Conservation (phyloP, 2,329 filamentous ascomycete species). For the Arthroderma sp. region DNA sequence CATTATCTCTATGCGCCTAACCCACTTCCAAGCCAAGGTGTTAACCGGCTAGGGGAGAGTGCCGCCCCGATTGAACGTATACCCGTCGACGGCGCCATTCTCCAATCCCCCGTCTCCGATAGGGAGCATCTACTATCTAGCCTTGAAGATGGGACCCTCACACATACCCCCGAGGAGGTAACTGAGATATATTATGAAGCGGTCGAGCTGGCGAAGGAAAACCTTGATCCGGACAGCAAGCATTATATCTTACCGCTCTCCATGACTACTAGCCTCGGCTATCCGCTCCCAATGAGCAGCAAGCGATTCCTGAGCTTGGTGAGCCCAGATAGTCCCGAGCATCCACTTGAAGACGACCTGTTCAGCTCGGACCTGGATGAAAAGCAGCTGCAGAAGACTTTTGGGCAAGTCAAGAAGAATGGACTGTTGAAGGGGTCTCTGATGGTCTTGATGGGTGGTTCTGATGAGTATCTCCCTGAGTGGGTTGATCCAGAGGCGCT, state of each 20-base stretch:
- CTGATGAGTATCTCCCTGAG: slow-evolving; percentile 32
- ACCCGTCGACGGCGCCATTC: slow-evolving; percentile 56
- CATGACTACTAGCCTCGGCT: slow-evolving; percentile 20
- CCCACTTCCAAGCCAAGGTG: slow-evolving; percentile 16
- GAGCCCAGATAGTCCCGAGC: slow-evolving; percentile 37
- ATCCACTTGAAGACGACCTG: slow-evolving; percentile 65
- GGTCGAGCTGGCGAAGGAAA: slow-evolving; percentile 20
- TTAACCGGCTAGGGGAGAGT: background rate
- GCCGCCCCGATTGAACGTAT: slow-evolving; percentile 28
- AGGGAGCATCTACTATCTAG: slow-evolving; percentile 43
- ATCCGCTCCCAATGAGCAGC: slow-evolving; percentile 39
- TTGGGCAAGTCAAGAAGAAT: slow-evolving; percentile 38
- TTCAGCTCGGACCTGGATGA: slow-evolving; percentile 68
- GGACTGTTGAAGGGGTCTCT: slow-evolving; percentile 27
- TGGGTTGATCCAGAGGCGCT: slow-evolving; percentile 34
- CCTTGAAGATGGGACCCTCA: slow-evolving; percentile 12
- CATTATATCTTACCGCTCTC: slow-evolving; percentile 23
- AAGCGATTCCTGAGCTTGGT: slow-evolving; percentile 46
- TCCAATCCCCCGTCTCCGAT: slow-evolving; percentile 72
- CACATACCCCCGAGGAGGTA: slow-evolving; percentile 7
- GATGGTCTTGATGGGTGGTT: slow-evolving; percentile 34
- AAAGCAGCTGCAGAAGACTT: slow-evolving; percentile 47
- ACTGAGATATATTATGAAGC: slow-evolving; percentile 21
- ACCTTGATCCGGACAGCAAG: slow-evolving; percentile 11
- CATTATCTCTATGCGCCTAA: slow-evolving; percentile 44